Evolutionary conservation across 208 protist genomes (phyloP).

Genomic region (Trypanosoma avium): DNA sequence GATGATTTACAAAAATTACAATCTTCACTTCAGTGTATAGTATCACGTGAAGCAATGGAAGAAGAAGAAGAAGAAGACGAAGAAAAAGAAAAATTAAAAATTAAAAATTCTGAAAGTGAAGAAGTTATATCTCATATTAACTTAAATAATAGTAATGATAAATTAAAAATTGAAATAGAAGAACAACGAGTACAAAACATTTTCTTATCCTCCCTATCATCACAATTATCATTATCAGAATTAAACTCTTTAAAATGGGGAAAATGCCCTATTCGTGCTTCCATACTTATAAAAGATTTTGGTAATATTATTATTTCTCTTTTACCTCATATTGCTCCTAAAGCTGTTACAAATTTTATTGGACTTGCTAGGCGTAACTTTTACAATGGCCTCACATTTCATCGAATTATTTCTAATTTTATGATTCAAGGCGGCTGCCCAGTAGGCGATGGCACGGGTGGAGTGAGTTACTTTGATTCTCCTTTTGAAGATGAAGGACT

Average conservation of each 20-base stretch:
- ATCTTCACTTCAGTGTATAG: constrained; percentile 6
- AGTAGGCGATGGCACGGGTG: constrained; percentile 92
- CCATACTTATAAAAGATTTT: constrained; percentile 38
- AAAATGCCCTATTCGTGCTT: neutral
- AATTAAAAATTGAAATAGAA: constrained; percentile 24
- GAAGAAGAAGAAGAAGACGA: neutral
- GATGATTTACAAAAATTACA: constrained; percentile 16
- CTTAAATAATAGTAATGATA: no score
- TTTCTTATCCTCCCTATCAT: constrained; percentile 25
- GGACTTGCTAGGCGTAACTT: constrained; percentile 82
- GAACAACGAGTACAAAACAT: constrained; percentile 35
- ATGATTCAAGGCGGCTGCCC: constrained; percentile 96
- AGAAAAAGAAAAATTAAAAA: neutral
- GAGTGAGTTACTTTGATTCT: constrained; percentile 67
- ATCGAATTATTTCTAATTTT: constrained; percentile 93
- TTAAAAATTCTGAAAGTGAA: constrained; percentile 4
- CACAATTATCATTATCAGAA: no score
- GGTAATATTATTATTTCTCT: constrained; percentile 81
- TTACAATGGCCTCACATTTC: constrained; percentile 94
- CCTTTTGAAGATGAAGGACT: constrained; percentile 94
- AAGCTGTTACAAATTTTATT: constrained; percentile 96
- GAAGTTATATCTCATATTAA: no score
- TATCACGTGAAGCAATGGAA: neutral
- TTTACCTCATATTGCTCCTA: constrained; percentile 89
- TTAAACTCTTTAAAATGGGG: constrained; percentile 28